phyloP scores from a whole-genome alignment of 1,284 basidiomycete species.

The Sutorius eximius region DNA sequence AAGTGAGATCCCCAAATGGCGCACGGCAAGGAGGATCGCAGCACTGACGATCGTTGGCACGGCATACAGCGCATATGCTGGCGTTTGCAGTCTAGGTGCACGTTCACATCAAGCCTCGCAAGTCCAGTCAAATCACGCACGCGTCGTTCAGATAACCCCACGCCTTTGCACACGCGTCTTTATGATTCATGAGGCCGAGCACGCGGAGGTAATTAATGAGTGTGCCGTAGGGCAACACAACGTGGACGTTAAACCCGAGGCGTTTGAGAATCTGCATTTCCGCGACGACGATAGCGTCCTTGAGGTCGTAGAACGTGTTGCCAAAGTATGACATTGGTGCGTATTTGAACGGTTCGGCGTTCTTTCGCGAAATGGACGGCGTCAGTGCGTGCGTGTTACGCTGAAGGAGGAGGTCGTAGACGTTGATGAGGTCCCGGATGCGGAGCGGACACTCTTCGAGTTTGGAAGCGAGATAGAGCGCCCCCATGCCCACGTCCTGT shows the following conservation, averaged over 20 bases:
- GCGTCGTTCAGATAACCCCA: constrained; percentile 94
- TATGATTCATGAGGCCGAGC: constrained; percentile 73
- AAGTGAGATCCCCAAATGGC: constrained; percentile 68
- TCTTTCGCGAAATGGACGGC: constrained; percentile 24
- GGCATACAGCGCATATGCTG: constrained; percentile 85
- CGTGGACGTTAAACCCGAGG: constrained; percentile 85
- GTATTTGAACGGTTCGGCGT: constrained; percentile 62
- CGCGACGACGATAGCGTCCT: constrained; percentile 87
- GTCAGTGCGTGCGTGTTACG: constrained; percentile 37
- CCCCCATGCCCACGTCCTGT: constrained; percentile 91
- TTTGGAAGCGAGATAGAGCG: constrained; percentile 93
- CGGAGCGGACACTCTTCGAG: constrained; percentile 91
- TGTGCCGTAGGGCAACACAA: constrained; percentile 91
- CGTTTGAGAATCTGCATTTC: constrained; percentile 99
- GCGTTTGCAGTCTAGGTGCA: constrained; percentile 75
- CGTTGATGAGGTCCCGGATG: constrained; percentile 92
- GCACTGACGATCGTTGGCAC: constrained; percentile 88
- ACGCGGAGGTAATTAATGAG: constrained; percentile 94
- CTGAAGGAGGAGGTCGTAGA: constrained; percentile 84
- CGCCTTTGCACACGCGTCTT: constrained; percentile 71
- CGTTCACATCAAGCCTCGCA: not conserved
- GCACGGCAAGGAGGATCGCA: constrained; percentile 74
- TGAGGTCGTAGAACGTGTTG: constrained; percentile 80
- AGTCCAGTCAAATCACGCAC: constrained; percentile 45
- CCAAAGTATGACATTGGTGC: constrained; percentile 85